phyloP scores from a whole-genome alignment of 768 basidiomycete genomes.

The Fibroporia radiculosa region DNA sequence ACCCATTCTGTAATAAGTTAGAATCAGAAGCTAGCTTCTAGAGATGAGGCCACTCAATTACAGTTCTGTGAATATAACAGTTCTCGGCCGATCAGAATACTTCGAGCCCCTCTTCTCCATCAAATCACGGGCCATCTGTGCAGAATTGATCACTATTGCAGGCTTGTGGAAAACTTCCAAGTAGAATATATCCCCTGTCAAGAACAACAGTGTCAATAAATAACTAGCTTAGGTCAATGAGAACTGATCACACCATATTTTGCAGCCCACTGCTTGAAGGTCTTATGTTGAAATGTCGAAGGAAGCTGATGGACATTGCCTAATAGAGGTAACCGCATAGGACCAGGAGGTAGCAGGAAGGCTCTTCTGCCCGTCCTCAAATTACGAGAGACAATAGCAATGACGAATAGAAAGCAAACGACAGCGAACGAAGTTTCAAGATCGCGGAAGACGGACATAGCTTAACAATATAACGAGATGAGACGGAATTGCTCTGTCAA shows the following conservation, averaged over 20 bases:
- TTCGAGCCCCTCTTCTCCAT: constrained; percentile 26
- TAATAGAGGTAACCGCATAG: constrained; percentile 21
- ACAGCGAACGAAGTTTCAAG: too few relatives aligned
- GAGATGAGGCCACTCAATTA: constrained; percentile 8
- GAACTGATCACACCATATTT: constrained; percentile 24
- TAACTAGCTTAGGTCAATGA: too few relatives aligned
- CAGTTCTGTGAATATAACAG: constrained; percentile 22
- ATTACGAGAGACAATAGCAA: too few relatives aligned
- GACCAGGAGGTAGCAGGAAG: constrained; percentile 25
- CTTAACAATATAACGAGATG: too few relatives aligned
- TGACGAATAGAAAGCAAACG: too few relatives aligned
- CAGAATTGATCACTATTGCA: constrained; percentile 25
- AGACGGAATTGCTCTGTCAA: too few relatives aligned
- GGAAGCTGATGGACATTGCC: constrained; percentile 25
- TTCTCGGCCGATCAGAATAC: constrained; percentile 26
- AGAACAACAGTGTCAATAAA: too few relatives aligned
- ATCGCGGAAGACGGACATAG: too few relatives aligned
- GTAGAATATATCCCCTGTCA: constrained; percentile 28
- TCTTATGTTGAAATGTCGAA: constrained; percentile 15
- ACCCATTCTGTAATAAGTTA: background rate
- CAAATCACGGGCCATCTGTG: constrained; percentile 24
- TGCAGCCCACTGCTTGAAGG: constrained; percentile 21
- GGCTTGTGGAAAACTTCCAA: constrained; percentile 21
- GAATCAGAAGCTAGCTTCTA: background rate
- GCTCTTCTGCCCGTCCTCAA: too few relatives aligned